Conservation (phyloP, 1,139 yeast species). For the Yamadazyma mexicana region DNA sequence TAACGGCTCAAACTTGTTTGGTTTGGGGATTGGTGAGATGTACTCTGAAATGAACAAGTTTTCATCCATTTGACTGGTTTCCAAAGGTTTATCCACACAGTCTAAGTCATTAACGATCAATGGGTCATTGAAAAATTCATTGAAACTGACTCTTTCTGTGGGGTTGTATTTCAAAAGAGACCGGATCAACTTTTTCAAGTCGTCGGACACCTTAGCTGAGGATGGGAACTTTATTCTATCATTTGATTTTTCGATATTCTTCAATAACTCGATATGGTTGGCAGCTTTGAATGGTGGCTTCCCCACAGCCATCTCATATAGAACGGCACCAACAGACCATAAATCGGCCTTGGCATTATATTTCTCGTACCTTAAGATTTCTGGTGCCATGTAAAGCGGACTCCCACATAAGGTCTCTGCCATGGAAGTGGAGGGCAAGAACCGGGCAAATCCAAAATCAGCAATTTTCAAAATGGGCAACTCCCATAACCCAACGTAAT, state of each 20-base stretch:
- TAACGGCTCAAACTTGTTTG: conserved; percentile 13
- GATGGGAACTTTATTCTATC: conserved; percentile 78
- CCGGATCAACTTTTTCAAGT: conserved; percentile 67
- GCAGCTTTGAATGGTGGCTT: conserved; percentile 93
- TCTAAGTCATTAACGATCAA: conserved; percentile 48
- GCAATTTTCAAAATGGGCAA: conserved; percentile 90
- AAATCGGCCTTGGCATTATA: conserved; percentile 96
- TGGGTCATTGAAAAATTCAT: conserved; percentile 76
- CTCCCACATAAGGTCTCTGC: conserved; percentile 98
- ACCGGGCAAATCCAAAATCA: conserved; percentile 96
- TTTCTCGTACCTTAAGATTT: conserved; percentile 87
- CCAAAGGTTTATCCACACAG: conserved; percentile 57
- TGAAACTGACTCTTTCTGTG: conserved; percentile 81
- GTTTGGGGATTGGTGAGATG: conserved; percentile 36
- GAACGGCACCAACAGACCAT: conserved; percentile 97
- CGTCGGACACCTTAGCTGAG: conserved; percentile 58
- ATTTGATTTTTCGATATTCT: conserved; percentile 78
- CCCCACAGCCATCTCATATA: conserved; percentile 93
- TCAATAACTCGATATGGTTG: conserved; percentile 84
- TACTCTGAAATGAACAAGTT: conserved; percentile 84
- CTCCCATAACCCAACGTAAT: conserved; percentile 80
- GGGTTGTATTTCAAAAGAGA: conserved; percentile 82
- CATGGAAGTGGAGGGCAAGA: conserved; percentile 86
- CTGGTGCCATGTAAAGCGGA: conserved; percentile 98
- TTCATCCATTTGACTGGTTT: conserved; percentile 70